Base-by-base conservation (phyloP, 2,329 filamentous ascomycete genomes). In the Aspergillus nomiae region DNA sequence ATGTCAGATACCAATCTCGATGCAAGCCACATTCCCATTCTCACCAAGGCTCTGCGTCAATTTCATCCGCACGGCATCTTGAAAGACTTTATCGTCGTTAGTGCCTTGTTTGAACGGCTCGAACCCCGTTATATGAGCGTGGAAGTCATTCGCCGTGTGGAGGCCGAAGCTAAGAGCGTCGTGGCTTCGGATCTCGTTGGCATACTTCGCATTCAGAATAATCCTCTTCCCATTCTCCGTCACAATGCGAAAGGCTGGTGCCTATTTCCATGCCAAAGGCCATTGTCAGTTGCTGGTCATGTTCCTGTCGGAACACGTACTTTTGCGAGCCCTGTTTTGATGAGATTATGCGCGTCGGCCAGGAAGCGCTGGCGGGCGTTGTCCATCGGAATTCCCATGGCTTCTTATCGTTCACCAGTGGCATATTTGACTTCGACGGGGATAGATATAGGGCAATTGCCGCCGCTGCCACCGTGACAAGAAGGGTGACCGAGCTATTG, bases 31-130 rank as follows among this genome's bases (percentile, higher is more conserved):
- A 14, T 5, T 2, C 28, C 4, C 16, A 2, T 3, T 16, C 63
- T 30, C 59, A 73, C 71, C 68, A 7, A 72, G 59, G 1, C 46
- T 61, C 21, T 67, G 70, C 0, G 71, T 72, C 57, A 73, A 38
- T n/a, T 70, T 70, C 43, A 63, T 70, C 10, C 66, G 61, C 3
- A 73, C 59, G 9, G 67, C 64, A 56, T 71, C 65, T 28, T 62
- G 61, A 14, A 72, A 54, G 12, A 72, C 63, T 2, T 67, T 30
- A 4, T 69, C 62, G 0, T 28, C 30, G 10, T n/a, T 48, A 0
- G 63, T 56, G 12, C 59, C 63, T 24, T 69, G 61, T 14, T 60
- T 50, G 26, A 72, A 70, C 2, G 67, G 65, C n/a, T 68, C 66
- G 21, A 71, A 71, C 0, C 66, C 69, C 1, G 45, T 41, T 3